phyloP scores from a whole-genome alignment of 2,329 filamentous ascomycete genomes.

The Fusarium aywerte region DNA sequence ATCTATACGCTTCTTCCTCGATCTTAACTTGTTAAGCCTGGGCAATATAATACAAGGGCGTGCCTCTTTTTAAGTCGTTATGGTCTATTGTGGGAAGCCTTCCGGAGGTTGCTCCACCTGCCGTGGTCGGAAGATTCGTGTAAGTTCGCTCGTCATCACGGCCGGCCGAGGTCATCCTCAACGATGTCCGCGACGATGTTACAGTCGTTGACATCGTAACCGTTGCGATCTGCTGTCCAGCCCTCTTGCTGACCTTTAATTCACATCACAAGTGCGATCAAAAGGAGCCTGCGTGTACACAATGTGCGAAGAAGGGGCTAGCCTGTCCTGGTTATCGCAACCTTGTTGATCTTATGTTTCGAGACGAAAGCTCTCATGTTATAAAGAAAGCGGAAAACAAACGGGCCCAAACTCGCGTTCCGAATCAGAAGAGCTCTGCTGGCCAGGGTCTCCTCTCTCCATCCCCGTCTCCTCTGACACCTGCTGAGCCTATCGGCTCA shows the following conservation, averaged over 20 bases:
- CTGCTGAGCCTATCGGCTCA: slow-evolving; percentile 7
- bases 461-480: slow-evolving; percentile 30
- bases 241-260: slow-evolving; percentile 11
- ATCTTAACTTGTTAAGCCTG: slow-evolving; percentile 3
- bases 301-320: slow-evolving; percentile 64
- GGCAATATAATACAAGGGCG: slow-evolving; percentile 2
- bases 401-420: slow-evolving; percentile 40
- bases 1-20: neutral
- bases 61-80: slow-evolving; percentile 44
- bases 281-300: slow-evolving; percentile 61
- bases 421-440: slow-evolving; percentile 39
- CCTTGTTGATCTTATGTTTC: slow-evolving; percentile 67
- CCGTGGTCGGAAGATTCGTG: slow-evolving; percentile 65
- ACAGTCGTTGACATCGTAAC: neutral
- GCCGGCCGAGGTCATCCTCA: neutral
- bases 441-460: slow-evolving; percentile 28
- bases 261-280: slow-evolving; percentile 61
- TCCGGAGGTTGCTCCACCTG: slow-evolving; percentile 67
- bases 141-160: slow-evolving; percentile 50
- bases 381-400: slow-evolving; percentile 61
- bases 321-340: slow-evolving; percentile 66
- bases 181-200: neutral
- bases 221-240: neutral
- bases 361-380: slow-evolving; percentile 66
- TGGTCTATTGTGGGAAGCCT: slow-evolving; percentile 69